Evolutionary conservation across 495 filamentous ascomycete genomes (phyloP).

Genomic region (Aspergillus incahuasiensis): DNA sequence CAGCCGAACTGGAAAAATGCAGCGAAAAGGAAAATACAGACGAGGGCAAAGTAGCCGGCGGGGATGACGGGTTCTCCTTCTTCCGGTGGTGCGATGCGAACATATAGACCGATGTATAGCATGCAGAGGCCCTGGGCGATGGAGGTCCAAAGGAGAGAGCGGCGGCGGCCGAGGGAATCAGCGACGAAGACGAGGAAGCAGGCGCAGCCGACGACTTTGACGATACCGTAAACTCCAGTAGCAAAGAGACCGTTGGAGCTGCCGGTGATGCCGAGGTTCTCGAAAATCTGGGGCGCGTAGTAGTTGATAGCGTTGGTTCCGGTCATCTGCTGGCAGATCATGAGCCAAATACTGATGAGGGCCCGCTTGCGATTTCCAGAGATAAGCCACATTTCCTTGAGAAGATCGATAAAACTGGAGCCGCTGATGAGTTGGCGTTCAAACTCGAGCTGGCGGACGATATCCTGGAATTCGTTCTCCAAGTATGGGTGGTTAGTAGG

Average conservation of each 20-base stretch:
- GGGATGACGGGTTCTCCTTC: constrained; percentile 42
- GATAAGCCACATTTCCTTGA: constrained; percentile 45
- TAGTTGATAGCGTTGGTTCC: constrained; percentile 50
- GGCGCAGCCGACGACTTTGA: constrained; percentile 53
- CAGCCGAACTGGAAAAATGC: constrained; percentile 40
- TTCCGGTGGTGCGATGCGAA: constrained; percentile 63
- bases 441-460: constrained; percentile 60
- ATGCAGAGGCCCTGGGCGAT: constrained; percentile 67
- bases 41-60: constrained; percentile 45
- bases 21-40: constrained; percentile 54
- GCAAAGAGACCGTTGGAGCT: constrained; percentile 47
- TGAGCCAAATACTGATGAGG: constrained; percentile 39
- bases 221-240: constrained; percentile 51
- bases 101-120: constrained; percentile 78
- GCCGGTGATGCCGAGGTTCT: constrained; percentile 43
- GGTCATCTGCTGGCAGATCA: constrained; percentile 52
- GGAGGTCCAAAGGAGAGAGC: constrained; percentile 68
- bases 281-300: constrained; percentile 60
- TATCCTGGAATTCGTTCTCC: constrained; percentile 61
- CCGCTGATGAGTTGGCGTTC: constrained; percentile 61
- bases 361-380: constrained; percentile 41
- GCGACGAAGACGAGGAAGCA: constrained; percentile 66
- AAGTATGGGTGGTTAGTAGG: constrained; percentile 31
- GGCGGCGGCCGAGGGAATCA: constrained; percentile 65
- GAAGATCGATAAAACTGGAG: constrained; percentile 48